phyloP scores from a whole-genome alignment of 164 flowering plant genomes.

The Aristolochia contorta region DNA sequence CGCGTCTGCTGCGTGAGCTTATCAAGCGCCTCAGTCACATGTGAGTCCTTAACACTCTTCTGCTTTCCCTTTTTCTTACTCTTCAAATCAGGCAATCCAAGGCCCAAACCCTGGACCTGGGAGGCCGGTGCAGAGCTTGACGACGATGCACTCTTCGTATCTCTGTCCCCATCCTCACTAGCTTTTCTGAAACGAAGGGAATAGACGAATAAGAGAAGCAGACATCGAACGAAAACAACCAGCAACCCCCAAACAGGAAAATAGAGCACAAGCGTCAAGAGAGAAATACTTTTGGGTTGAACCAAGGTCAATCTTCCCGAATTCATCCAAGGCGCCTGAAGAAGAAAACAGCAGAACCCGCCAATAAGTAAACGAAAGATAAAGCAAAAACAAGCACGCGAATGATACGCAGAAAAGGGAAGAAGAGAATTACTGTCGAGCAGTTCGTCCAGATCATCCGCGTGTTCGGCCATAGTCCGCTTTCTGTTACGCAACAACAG shows the following conservation, averaged over 20 bases:
- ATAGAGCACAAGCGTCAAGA: constrained; percentile 2
- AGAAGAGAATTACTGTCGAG: constrained; percentile 63
- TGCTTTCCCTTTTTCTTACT: constrained; percentile 74
- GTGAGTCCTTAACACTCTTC: constrained; percentile 50
- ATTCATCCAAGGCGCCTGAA: constrained; percentile 72
- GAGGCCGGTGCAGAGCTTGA: not conserved
- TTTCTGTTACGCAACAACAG: too few species aligned
- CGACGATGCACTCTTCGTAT: constrained; percentile 9
- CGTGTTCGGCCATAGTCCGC: constrained; percentile 36
- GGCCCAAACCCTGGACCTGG: constrained; percentile 71
- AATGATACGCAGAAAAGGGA: constrained; percentile 1
- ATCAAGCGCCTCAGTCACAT: constrained; percentile 76
- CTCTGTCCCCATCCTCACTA: constrained; percentile 14
- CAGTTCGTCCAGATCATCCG: constrained; percentile 70
- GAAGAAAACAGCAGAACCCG: not conserved
- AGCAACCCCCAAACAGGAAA: not conserved
- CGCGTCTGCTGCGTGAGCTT: constrained; percentile 83
- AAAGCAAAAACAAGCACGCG: constrained; percentile 1
- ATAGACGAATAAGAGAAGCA: constrained; percentile 2
- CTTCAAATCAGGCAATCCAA: constrained; percentile 77
- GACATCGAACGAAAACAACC: constrained; percentile 20
- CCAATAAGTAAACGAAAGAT: not conserved
- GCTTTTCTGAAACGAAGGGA: not conserved
- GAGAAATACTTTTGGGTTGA: constrained; percentile 17
- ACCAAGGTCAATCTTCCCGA: constrained; percentile 51